Conservation (phyloP, 345 rosid species). For the Firmiana major region DNA sequence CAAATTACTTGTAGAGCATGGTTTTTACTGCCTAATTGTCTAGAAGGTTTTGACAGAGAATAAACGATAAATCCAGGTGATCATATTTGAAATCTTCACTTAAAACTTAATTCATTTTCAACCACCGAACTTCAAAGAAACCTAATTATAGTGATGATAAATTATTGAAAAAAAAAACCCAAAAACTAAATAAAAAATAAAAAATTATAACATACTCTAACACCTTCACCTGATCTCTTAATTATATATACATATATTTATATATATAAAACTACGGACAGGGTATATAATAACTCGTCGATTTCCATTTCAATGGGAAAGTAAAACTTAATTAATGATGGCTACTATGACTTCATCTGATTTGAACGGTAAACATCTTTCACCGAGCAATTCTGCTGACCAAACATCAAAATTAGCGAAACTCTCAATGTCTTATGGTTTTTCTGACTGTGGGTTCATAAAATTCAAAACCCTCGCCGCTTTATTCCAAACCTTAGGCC, state of each 20-base stretch:
- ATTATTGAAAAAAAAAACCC: neutral
- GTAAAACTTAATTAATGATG: neutral
- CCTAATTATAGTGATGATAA: neutral
- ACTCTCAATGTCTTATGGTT: neutral
- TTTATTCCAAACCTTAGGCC: neutral
- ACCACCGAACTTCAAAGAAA: neutral
- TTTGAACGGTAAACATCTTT: neutral
- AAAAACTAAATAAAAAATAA: too few relatives aligned
- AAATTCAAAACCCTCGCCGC: neutral
- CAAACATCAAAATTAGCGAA: slow-evolving; percentile 9
- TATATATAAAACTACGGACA: too few relatives aligned
- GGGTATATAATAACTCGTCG: too few relatives aligned
- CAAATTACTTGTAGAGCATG: neutral
- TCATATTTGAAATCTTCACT: neutral
- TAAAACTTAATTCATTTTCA: neutral
- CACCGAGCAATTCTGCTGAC: neutral
- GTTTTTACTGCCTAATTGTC: slow-evolving; percentile 15
- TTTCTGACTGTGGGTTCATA: neutral
- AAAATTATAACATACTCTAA: too few relatives aligned
- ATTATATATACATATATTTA: too few relatives aligned
- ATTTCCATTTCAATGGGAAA: too few relatives aligned
- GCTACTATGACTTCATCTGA: slow-evolving; percentile 8
- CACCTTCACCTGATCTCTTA: too few relatives aligned
- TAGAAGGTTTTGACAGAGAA: slow-evolving; percentile 25
- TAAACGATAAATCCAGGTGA: neutral